phyloP scores from a whole-genome alignment of 306 rosid genomes.

The Inga oerstediana region DNA sequence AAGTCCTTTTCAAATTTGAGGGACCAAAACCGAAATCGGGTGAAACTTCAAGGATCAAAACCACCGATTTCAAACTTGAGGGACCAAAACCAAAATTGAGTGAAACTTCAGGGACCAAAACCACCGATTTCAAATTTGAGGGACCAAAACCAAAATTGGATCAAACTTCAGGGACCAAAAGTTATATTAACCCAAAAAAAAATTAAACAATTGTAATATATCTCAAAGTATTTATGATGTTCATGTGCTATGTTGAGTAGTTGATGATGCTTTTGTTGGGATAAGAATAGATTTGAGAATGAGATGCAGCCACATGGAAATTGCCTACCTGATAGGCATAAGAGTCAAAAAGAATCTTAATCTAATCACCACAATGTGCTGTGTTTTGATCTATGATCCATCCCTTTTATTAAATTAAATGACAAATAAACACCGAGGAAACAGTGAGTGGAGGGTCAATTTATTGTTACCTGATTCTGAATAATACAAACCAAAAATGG shows the following conservation, averaged over 20 bases:
- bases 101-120: no score
- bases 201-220: no score
- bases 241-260: not conserved
- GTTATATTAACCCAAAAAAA: no score
- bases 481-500: constrained; percentile 13
- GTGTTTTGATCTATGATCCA: constrained; percentile 11
- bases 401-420: constrained; percentile 22
- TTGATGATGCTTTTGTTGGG: not conserved
- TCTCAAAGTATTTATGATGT: not conserved
- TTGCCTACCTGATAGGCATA: not conserved
- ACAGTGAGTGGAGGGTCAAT: constrained; percentile 33
- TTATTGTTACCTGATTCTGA: constrained; percentile 20
- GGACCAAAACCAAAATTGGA: no score
- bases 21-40: no score
- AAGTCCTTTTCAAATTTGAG: no score
- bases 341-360: constrained; percentile 15
- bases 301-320: not conserved
- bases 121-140: no score
- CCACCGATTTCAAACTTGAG: no score
- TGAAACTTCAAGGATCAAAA: no score
- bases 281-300: not conserved
- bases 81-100: no score
- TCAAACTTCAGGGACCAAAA: no score
- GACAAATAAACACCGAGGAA: constrained; percentile 20
- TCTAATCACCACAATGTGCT: constrained; percentile 23